Evolutionary conservation across 495 filamentous ascomycete species (phyloP).

Genomic region (Neurospora sp.): DNA sequence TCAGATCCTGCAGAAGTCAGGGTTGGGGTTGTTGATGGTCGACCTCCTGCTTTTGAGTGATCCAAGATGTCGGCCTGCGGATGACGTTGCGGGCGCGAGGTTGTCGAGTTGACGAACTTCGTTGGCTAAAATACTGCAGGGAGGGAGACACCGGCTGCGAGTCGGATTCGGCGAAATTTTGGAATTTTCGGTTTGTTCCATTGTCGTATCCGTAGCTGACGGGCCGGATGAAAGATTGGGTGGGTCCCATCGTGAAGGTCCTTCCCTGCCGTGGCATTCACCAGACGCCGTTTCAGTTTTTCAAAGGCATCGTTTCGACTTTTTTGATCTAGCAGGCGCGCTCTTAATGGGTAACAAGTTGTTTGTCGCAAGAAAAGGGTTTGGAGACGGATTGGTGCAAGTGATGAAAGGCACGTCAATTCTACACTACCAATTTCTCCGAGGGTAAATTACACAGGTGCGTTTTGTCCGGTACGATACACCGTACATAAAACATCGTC

Average conservation of each 20-base stretch:
- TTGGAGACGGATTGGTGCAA: neutral
- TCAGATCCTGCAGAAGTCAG: neutral
- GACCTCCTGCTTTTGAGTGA: neutral
- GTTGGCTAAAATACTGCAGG: neutral
- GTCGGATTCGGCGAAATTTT: neutral
- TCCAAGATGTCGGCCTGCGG: neutral
- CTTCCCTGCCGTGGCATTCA: neutral
- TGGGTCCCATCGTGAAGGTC: neutral
- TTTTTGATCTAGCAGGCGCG: neutral
- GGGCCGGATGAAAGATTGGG: neutral
- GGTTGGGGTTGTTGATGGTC: neutral
- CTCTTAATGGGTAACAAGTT: neutral
- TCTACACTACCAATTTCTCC: neutral
- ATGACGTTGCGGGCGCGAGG: neutral
- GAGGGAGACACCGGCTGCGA: neutral
- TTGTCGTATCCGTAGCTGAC: neutral
- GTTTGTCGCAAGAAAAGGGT: neutral
- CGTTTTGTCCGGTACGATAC: neutral
- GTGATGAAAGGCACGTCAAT: neutral
- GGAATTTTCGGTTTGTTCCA: neutral
- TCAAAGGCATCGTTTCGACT: neutral
- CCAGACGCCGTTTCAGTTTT: neutral
- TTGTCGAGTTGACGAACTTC: neutral
- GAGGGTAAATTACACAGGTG: neutral
- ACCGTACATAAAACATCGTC: neutral